Base-by-base conservation (phyloP, 495 filamentous ascomycete species). In the Xylaria acuta region DNA sequence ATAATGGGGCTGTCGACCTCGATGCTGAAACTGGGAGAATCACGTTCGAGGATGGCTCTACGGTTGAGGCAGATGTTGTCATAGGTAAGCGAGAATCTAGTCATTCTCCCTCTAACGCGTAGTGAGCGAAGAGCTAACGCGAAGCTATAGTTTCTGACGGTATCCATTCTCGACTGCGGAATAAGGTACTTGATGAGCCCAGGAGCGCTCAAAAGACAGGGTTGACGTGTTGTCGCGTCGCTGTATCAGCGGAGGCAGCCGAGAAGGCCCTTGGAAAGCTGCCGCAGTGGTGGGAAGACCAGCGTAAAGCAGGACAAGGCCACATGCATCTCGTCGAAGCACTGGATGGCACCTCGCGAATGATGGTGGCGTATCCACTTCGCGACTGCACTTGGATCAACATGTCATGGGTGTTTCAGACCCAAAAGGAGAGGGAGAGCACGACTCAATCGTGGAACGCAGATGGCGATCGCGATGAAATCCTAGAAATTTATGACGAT, bases 151-250 rank as follows among this genome's bases (percentile, higher is more conserved):
- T 72, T 18, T 83, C 84, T 22, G 87, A 89, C 74, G 87, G 87
- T 0, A 80, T 88, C 34, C 86, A 86, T 71, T 87, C 85, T 12
- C 71, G 74, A 40, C 78, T 82, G 67, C 76, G 85, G 30, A 79
- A 82, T n/a, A 72, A 54, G 32, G 72, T 82, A 11, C 69, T 85
- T 41, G 73, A 82, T 49, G 72, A 80, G 11, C 72, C 75, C 27
- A 77, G 81, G 60, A 79, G 76, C 0, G 82, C 84, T 3, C 75
- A 75, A n/a, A 78, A 82, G 64, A 88, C 85, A 6, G 87, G 88
- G 0, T 81, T 89, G 59, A 78, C 85, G 25, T 87, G 86, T 7
- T 89, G 87, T 73, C 86, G 87, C 20, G 82, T 86, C 60, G 74
- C 87, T 14, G 80, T 89, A 22, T 82, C 81, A 18, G 79, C 80